phyloP scores from a whole-genome alignment of 225 moss, liverwort and hornwort species.

The Thuidium tamariscinum region DNA sequence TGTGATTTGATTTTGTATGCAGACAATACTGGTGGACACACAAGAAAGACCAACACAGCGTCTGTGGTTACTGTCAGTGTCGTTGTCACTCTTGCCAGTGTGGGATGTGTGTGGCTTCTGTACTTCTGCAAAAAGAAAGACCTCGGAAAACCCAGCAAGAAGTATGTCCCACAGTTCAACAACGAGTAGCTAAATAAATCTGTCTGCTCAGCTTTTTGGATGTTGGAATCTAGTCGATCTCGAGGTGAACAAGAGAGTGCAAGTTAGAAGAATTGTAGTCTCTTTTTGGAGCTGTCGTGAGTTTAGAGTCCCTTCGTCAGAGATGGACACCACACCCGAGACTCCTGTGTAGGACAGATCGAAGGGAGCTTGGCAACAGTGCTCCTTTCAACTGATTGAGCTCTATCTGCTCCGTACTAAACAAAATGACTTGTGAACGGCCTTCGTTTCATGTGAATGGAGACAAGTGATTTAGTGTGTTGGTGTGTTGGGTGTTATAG shows the following conservation, averaged over 20 bases:
- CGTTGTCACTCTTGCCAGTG: slow-evolving; percentile 11
- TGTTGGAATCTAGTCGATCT: neutral
- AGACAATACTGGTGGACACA: neutral
- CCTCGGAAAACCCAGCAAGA: neutral
- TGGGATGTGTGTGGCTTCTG: neutral
- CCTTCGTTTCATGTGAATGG: neutral
- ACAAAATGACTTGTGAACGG: neutral
- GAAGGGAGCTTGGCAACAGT: neutral
- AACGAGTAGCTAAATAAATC: neutral
- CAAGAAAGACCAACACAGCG: slow-evolving; percentile 7
- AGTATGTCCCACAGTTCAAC: slow-evolving; percentile 10
- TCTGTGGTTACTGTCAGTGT: slow-evolving; percentile 29
- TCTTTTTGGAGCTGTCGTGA: neutral
- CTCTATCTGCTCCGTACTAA: neutral
- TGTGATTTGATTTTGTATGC: neutral
- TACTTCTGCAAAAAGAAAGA: slow-evolving; percentile 5
- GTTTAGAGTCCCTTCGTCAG: too few relatives aligned
- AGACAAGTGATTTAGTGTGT: neutral
- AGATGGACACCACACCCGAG: neutral
- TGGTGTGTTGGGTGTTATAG: too few relatives aligned
- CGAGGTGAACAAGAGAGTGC: neutral
- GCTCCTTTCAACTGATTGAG: neutral
- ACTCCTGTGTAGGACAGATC: too few relatives aligned
- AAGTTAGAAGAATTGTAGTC: neutral
- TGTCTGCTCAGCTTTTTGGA: neutral